Percentiles rank a stretch among this genome's conserved stretches.
phyloP scores from a whole-genome alignment of 768 basidiomycete species.

The Leccinum variicolor region DNA sequence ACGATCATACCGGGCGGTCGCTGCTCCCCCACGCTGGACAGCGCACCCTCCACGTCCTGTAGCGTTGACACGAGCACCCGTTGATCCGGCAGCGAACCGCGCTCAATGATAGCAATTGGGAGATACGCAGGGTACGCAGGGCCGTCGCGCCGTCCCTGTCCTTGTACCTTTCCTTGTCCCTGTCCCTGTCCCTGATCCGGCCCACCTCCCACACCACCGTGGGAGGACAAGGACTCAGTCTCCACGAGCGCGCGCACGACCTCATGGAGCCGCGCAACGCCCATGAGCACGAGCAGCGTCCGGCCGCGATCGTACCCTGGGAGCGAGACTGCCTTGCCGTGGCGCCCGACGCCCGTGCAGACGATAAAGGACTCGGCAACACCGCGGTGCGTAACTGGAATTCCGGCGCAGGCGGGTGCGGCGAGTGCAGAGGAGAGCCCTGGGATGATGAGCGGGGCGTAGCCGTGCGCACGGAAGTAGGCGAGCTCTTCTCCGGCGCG shows the following conservation, averaged over 20 bases:
- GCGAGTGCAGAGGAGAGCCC: slow-evolving; percentile 90
- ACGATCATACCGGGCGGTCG: slow-evolving; percentile 96
- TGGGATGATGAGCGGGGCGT: slow-evolving; percentile 80
- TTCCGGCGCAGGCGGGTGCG: slow-evolving; percentile 83
- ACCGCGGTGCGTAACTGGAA: slow-evolving; percentile 94
- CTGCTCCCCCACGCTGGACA: slow-evolving; percentile 79
- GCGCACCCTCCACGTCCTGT: slow-evolving; percentile 59
- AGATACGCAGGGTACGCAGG: slow-evolving; percentile 65
- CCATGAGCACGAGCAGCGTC: slow-evolving; percentile 90
- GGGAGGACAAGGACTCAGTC: slow-evolving; percentile 2
- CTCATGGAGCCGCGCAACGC: slow-evolving; percentile 78
- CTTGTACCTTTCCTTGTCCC: slow-evolving; percentile 4
- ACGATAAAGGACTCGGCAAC: slow-evolving; percentile 87
- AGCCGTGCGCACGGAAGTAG: slow-evolving; percentile 84
- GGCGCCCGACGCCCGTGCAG: slow-evolving; percentile 90
- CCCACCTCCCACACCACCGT: too few species aligned
- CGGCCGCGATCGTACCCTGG: slow-evolving; percentile 83
- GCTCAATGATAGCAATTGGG: slow-evolving; percentile 92
- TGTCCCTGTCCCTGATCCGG: too few species aligned
- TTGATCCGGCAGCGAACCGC: slow-evolving; percentile 94
- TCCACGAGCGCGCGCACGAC: slow-evolving; percentile 60
- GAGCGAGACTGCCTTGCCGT: slow-evolving; percentile 77
- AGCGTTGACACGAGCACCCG: slow-evolving; percentile 79
- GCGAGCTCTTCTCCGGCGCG: slow-evolving; percentile 93
- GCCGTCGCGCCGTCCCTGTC: slow-evolving; percentile 44